phyloP scores from a whole-genome alignment of 768 basidiomycete genomes.

The Cystofilobasidium macerans region DNA sequence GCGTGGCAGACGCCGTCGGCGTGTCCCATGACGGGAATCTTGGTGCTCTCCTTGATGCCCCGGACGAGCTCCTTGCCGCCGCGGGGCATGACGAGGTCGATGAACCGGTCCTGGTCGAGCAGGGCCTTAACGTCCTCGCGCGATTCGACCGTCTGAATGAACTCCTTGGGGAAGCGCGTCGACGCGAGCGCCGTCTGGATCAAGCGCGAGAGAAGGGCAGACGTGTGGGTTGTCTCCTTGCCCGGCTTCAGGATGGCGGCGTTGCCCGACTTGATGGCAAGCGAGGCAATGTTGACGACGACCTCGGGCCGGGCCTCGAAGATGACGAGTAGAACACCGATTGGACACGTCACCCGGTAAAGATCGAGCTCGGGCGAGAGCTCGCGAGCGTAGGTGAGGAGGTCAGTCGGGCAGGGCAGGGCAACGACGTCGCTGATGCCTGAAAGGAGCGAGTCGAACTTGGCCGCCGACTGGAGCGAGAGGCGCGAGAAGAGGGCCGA shows the following conservation, averaged over 20 bases:
- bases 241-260: constrained; percentile 95
- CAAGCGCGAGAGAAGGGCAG: constrained; percentile 60
- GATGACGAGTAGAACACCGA: constrained; percentile 89
- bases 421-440: constrained; percentile 77
- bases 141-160: constrained; percentile 85
- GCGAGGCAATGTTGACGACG: constrained; percentile 87
- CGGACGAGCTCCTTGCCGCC: constrained; percentile 83
- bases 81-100: constrained; percentile 92
- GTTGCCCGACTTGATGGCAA: constrained; percentile 93
- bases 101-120: constrained; percentile 75
- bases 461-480: constrained; percentile 53
- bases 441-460: constrained; percentile 89
- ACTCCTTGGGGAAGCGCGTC: constrained; percentile 62
- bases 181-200: constrained; percentile 66
- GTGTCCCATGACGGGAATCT: constrained; percentile 97
- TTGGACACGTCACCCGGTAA: constrained; percentile 88
- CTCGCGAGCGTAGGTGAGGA: constrained; percentile 76
- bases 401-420: constrained; percentile 76
- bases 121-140: constrained; percentile 80
- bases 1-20: constrained; percentile 90
- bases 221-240: constrained; percentile 80
- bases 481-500: constrained; percentile 71
- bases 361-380: constrained; percentile 78
- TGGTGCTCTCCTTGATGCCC: constrained; percentile 76
- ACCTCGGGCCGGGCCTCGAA: constrained; percentile 97